Evolutionary conservation across 306 rosid genomes (phyloP).

Genomic region (Gastrolobium villosum): DNA sequence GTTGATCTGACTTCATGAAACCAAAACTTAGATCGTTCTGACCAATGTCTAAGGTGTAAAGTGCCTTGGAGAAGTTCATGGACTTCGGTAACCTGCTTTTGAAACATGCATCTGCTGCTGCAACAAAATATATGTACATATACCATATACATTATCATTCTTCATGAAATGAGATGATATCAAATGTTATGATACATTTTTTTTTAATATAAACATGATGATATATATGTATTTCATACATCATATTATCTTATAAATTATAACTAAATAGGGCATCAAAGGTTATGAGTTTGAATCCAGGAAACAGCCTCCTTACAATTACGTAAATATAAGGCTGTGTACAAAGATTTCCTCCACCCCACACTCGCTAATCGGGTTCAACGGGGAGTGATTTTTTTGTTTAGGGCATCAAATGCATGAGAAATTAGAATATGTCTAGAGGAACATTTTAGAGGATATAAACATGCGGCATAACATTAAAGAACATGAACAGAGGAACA

Average conservation of each 20-base stretch:
- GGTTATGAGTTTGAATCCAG: too few relatives aligned
- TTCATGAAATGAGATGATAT: background rate
- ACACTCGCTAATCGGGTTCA: too few relatives aligned
- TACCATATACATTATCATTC: background rate
- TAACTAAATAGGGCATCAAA: too few relatives aligned
- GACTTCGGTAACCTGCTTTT: constrained; percentile 62
- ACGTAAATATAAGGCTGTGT: too few relatives aligned
- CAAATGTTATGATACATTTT: too few relatives aligned
- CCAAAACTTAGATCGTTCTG: constrained; percentile 74
- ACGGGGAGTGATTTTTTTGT: too few relatives aligned
- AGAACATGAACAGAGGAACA: background rate
- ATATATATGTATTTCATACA: too few relatives aligned
- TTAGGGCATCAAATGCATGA: background rate
- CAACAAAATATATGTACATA: background rate
- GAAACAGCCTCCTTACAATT: too few relatives aligned
- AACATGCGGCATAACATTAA: background rate
- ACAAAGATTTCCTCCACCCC: too few relatives aligned
- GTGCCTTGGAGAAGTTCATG: constrained; percentile 63
- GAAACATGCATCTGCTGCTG: constrained; percentile 42
- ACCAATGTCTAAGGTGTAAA: constrained; percentile 77
- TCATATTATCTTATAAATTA: too few relatives aligned
- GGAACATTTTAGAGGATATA: background rate
- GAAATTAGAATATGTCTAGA: background rate
- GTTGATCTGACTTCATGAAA: constrained; percentile 52
- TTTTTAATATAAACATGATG: too few relatives aligned